Evolutionary conservation across 306 rosid species (phyloP).

Genomic region (Mimosa pudica): DNA sequence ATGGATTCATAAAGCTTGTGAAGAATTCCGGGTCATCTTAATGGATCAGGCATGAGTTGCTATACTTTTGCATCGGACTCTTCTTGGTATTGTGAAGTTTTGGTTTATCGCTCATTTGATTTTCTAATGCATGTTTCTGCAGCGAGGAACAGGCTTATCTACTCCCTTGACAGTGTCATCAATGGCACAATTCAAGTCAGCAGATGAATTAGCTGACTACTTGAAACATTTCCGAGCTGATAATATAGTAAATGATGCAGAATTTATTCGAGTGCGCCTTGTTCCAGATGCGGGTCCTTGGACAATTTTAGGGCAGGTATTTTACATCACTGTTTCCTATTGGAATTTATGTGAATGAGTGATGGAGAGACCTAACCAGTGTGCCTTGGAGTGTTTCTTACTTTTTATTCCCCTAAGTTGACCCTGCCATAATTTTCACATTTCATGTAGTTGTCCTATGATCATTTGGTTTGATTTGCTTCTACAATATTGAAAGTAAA

Average conservation of each 20-base stretch:
- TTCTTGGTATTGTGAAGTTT: constrained; percentile 2
- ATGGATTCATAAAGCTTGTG: constrained; percentile 86
- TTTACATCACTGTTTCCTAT: constrained; percentile 26
- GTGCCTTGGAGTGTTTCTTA: not conserved
- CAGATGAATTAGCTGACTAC: constrained; percentile 63
- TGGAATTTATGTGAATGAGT: constrained; percentile 29
- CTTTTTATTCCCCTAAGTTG: not conserved
- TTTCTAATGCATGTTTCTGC: constrained; percentile 41
- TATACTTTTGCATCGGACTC: constrained; percentile 20
- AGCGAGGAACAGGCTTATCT: constrained; percentile 98
- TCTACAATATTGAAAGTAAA: constrained; percentile 32
- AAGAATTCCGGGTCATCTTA: constrained; percentile 81
- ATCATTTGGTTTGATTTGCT: constrained; percentile 25
- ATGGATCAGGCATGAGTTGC: constrained; percentile 87
- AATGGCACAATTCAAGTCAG: constrained; percentile 74
- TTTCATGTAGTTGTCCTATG: constrained; percentile 17
- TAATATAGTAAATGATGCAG: constrained; percentile 88
- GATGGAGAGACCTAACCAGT: constrained; percentile 9
- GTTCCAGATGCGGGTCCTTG: constrained; percentile 90
- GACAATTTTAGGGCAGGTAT: constrained; percentile 96
- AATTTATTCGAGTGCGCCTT: constrained; percentile 75
- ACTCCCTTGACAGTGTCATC: constrained; percentile 88
- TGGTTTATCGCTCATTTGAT: constrained; percentile 30
- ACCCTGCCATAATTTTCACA: constrained; percentile 6
- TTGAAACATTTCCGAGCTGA: constrained; percentile 88